Conservation (phyloP, 2,329 filamentous ascomycete genomes). For the Trichoderma sp. region DNA sequence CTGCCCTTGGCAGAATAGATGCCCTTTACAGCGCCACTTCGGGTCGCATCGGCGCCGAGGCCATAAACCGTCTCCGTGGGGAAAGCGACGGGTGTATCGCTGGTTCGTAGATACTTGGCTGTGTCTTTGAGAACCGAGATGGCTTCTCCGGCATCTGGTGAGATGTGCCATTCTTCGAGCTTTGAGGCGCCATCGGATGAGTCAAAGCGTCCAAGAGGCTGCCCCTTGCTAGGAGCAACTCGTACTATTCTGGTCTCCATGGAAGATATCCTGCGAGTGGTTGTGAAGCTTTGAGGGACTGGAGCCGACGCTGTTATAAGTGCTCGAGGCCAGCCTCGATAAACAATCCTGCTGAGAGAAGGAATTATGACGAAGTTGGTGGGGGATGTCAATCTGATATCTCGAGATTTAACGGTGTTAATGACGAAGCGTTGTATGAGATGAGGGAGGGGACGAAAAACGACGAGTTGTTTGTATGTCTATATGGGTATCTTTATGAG, state of each 20-base stretch:
- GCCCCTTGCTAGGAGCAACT: slow-evolving; percentile 37
- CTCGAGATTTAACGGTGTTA: background rate
- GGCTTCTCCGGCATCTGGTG: slow-evolving; percentile 37
- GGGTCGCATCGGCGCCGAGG: slow-evolving; percentile 91
- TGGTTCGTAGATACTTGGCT: slow-evolving; percentile 65
- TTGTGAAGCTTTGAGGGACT: slow-evolving; percentile 23
- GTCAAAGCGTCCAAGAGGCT: slow-evolving; percentile 43
- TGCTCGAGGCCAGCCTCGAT: slow-evolving; percentile 31
- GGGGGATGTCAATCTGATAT: background rate
- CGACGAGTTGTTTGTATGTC: background rate
- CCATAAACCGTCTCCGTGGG: slow-evolving; percentile 98
- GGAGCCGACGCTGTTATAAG: slow-evolving; percentile 37
- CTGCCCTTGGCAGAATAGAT: slow-evolving; percentile 91
- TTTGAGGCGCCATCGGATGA: slow-evolving; percentile 35
- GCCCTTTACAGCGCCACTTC: slow-evolving; percentile 79
- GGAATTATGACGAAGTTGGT: slow-evolving; percentile 16
- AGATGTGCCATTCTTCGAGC: slow-evolving; percentile 51
- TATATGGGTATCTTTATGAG: background rate
- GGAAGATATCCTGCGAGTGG: background rate
- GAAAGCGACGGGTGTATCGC: slow-evolving; percentile 83
- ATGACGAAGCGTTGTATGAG: background rate
- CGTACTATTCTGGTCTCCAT: slow-evolving; percentile 50
- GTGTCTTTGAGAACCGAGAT: slow-evolving; percentile 61
- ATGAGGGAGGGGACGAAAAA: background rate
- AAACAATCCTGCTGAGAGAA: background rate